Conservation (phyloP, 768 basidiomycete genomes). For the Chalciporus sphaerocephalus region DNA sequence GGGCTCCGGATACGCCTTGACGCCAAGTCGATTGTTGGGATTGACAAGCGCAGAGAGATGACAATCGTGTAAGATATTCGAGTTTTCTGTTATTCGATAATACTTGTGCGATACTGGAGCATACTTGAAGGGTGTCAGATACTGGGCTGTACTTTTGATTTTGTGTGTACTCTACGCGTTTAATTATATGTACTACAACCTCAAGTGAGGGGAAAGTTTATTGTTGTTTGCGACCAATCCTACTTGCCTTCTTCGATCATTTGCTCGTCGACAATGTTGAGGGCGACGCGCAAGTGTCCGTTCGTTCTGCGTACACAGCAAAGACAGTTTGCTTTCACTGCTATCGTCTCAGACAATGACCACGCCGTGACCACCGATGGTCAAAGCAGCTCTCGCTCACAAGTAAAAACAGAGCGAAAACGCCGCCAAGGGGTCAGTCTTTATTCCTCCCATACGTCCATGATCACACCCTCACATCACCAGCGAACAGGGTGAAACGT, state of each 20-base stretch:
- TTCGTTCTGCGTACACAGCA: conserved; percentile 2
- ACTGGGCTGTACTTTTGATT: conserved; percentile 7
- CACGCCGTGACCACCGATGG: not conserved
- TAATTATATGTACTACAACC: not conserved
- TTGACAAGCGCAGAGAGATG: conserved; percentile 14
- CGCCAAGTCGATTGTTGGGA: conserved; percentile 25
- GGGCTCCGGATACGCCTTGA: conserved; percentile 15
- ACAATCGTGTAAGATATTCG: not conserved
- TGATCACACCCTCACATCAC: conserved; percentile 5
- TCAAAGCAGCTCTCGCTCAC: conserved; percentile 28
- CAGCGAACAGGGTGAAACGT: conserved; percentile 58
- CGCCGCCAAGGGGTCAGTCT: conserved; percentile 59
- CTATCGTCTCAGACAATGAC: not conserved
- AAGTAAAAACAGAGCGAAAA: conserved; percentile 70
- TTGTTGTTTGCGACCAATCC: conserved; percentile 5
- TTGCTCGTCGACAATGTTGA: conserved; percentile 12
- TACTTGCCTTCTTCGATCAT: too few species aligned
- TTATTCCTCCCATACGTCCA: not conserved
- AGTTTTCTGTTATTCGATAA: not conserved
- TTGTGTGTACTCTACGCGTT: not conserved
- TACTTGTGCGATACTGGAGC: conserved; percentile 1
- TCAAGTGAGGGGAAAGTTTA: conserved; percentile 1
- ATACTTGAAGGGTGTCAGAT: not conserved
- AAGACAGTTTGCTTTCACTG: not conserved
- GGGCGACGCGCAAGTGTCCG: conserved; percentile 1